Conservation (phyloP, 2,329 filamentous ascomycete species). For the Talaromyces sp. region DNA sequence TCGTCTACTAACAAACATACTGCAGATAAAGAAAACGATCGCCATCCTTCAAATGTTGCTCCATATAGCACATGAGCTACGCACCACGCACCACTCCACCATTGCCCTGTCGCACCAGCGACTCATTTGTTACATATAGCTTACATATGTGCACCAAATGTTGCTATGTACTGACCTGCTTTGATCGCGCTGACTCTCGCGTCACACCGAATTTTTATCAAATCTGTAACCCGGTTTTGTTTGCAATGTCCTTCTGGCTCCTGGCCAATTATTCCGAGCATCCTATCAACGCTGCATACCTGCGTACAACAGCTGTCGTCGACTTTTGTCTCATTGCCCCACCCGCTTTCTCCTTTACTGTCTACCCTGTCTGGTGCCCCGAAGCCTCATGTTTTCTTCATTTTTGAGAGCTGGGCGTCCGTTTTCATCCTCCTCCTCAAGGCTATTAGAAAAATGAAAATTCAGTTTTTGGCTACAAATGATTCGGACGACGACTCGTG, state of each 20-base stretch:
- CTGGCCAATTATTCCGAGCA: not conserved
- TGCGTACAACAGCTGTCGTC: not conserved
- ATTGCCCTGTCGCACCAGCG: too few relatives aligned
- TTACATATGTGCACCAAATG: too few relatives aligned
- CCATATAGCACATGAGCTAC: too few relatives aligned
- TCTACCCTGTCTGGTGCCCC: not conserved
- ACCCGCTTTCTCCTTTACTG: not conserved
- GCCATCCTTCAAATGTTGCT: too few relatives aligned
- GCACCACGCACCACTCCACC: too few relatives aligned
- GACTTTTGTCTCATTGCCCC: not conserved
- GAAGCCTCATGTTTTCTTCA: not conserved
- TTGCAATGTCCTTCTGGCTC: not conserved
- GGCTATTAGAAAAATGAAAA: not conserved
- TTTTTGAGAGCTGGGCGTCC: not conserved
- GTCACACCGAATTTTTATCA: not conserved
- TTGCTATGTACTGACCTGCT: not conserved
- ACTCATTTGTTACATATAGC: too few relatives aligned
- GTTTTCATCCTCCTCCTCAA: not conserved
- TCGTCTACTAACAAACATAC: too few relatives aligned
- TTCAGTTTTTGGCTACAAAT: not conserved
- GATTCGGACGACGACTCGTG: conserved; percentile 4
- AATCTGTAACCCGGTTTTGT: not conserved
- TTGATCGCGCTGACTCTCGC: not conserved
- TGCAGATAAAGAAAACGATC: too few relatives aligned
- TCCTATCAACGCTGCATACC: too few relatives aligned